These are phyloP conservation scores for Phytophthora meadii DNA, from an alignment of 352 stramenopile genomes.

Conservation along the genomic window DNA sequence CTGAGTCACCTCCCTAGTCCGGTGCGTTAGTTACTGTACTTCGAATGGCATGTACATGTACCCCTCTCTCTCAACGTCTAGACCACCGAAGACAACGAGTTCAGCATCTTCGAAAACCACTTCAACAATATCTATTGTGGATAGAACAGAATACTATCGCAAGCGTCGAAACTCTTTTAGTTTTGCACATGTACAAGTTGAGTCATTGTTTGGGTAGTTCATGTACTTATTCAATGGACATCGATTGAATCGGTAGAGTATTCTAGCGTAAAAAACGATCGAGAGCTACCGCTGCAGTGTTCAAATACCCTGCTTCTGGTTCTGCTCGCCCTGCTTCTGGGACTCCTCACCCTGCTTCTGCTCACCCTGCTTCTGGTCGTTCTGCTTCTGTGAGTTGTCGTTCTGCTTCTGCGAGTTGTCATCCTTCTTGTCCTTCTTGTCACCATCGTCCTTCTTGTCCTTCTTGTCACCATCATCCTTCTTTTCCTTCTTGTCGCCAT, in stretches of 20 bases:
- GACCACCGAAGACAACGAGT: too few relatives aligned
- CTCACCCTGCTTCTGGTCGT: conserved; percentile 1
- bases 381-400: not conserved
- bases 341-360: conserved; percentile 16
- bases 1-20: too few relatives aligned
- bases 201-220: not conserved
- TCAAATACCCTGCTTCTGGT: conserved; percentile 21
- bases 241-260: conserved; percentile 9
- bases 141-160: not conserved
- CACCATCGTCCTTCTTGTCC: not conserved
- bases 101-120: too few relatives aligned
- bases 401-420: conserved; percentile 3
- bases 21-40: too few relatives aligned
- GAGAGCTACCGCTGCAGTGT: conserved; percentile 2
- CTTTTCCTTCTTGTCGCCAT: not conserved
- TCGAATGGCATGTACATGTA: too few relatives aligned
- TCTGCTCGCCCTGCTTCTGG: conserved; percentile 11
- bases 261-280: not conserved
- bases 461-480: conserved; percentile 5
- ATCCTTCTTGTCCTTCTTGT: conserved; percentile 3
- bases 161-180: not conserved
- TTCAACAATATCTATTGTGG: too few relatives aligned
- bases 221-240: conserved; percentile 1
- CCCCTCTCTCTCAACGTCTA: too few relatives aligned
- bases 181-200: too few relatives aligned